Percentiles rank a stretch among this genome's conserved stretches.
phyloP scores from a whole-genome alignment of 2,329 filamentous ascomycete species.

The Pestalotiopsis sp. region DNA sequence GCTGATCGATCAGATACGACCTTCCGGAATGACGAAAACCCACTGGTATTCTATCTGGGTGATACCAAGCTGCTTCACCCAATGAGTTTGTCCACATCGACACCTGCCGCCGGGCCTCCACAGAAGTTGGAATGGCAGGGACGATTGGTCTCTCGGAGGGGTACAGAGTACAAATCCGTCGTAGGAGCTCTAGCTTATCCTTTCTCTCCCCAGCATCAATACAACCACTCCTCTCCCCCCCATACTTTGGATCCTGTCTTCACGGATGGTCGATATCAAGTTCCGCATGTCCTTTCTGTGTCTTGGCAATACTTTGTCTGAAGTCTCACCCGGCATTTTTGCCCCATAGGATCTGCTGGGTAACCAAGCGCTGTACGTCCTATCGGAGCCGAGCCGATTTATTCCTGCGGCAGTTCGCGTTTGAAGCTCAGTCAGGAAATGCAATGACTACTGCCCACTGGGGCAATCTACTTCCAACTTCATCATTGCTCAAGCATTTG shows the following conservation, averaged over 20 bases:
- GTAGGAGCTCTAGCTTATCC: too few relatives aligned
- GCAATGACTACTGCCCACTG: background rate
- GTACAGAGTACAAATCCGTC: too few relatives aligned
- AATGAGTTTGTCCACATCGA: background rate
- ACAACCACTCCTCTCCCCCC: too few relatives aligned
- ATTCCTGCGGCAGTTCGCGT: conserved; percentile 4
- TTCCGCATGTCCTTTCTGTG: background rate
- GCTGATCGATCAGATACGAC: conserved; percentile 15
- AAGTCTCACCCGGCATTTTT: background rate
- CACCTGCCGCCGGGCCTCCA: background rate
- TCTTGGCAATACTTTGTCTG: background rate
- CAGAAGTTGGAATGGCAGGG: too few relatives aligned
- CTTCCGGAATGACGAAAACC: conserved; percentile 1
- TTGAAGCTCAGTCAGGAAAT: background rate
- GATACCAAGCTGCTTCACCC: background rate
- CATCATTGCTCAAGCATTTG: background rate
- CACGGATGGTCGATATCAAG: background rate
- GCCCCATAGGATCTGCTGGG: background rate
- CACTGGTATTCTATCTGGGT: background rate
- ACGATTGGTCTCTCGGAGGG: too few relatives aligned
- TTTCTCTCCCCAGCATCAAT: too few relatives aligned
- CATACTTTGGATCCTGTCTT: background rate
- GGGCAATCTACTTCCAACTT: background rate
- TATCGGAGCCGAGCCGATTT: conserved; percentile 1
- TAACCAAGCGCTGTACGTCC: background rate